These are phyloP conservation scores for Wickerhamiella sorbophila DNA, from an alignment of 805 yeast species.

Conservation along the genomic window DNA sequence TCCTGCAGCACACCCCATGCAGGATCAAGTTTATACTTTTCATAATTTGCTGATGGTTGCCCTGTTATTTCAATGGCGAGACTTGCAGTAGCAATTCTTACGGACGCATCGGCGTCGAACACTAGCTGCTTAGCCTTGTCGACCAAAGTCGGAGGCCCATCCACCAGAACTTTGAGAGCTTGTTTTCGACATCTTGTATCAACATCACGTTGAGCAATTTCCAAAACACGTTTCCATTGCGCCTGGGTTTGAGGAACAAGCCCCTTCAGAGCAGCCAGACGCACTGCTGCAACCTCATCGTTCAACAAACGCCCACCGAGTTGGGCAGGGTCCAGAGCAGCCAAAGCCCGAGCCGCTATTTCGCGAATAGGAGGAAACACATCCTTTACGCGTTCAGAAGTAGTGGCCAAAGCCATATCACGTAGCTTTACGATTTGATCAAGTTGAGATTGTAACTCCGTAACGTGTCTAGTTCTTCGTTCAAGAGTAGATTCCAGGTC, in stretches of 20 bases:
- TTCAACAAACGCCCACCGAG: slow-evolving; percentile 2
- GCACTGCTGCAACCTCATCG: slow-evolving; percentile 12
- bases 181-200: slow-evolving; percentile 12
- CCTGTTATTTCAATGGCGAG: neutral
- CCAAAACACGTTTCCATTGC: slow-evolving; percentile 3
- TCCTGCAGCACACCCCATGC: neutral
- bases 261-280: slow-evolving; percentile 8
- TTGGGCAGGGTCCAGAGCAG: neutral
- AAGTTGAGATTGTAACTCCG: neutral
- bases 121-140: neutral
- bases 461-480: neutral
- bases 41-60: neutral
- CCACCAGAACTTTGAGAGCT: slow-evolving; percentile 6
- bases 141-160: neutral
- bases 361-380: slow-evolving; percentile 2
- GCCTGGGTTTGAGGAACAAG: neutral
- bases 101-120: slow-evolving; percentile 1
- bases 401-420: neutral
- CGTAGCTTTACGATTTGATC: neutral
- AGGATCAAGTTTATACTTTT: neutral
- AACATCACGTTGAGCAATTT: slow-evolving; percentile 11
- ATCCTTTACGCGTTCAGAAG: neutral
- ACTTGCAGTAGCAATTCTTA: neutral
- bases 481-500: neutral
- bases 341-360: neutral